Percentiles rank a stretch among this genome's conserved stretches.
Evolutionary conservation across 345 rosid species (phyloP).

Genomic region (Melaleuca alternifolia): DNA sequence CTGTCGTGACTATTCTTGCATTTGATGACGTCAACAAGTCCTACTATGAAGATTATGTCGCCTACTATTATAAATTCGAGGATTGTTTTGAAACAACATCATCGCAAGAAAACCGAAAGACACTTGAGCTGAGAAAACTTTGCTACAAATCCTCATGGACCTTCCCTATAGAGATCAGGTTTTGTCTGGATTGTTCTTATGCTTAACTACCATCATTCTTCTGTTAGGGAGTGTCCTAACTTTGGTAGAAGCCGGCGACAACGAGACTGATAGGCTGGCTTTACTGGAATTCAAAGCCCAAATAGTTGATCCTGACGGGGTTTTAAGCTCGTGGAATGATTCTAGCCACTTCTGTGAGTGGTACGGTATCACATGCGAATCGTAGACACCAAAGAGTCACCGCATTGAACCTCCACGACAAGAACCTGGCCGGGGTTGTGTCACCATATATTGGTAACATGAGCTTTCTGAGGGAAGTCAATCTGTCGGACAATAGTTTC

Average conservation of each 20-base stretch:
- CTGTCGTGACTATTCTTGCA: too few relatives aligned
- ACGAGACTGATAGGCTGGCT: not conserved
- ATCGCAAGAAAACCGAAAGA: too few relatives aligned
- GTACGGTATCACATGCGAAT: not conserved
- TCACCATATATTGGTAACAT: not conserved
- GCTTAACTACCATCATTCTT: too few relatives aligned
- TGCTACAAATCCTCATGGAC: too few relatives aligned
- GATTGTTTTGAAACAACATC: not conserved
- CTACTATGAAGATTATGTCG: not conserved
- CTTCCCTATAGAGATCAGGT: too few relatives aligned
- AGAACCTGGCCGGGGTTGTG: fast-evolving
- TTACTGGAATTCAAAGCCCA: not conserved
- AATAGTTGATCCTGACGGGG: fast-evolving
- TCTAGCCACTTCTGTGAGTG: not conserved
- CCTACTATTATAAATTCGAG: not conserved
- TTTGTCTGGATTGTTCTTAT: too few relatives aligned
- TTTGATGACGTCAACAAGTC: too few relatives aligned
- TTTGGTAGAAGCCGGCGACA: fast-evolving
- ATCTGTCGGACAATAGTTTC: not conserved
- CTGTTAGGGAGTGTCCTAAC: too few relatives aligned
- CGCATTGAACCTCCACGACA: fast-evolving
- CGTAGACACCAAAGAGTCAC: not conserved
- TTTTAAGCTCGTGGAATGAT: not conserved
- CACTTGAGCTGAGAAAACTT: too few relatives aligned
- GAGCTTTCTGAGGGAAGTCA: not conserved